Evolutionary conservation across 805 yeast species (phyloP).

Genomic region (Barnettozyma sucrosica): DNA sequence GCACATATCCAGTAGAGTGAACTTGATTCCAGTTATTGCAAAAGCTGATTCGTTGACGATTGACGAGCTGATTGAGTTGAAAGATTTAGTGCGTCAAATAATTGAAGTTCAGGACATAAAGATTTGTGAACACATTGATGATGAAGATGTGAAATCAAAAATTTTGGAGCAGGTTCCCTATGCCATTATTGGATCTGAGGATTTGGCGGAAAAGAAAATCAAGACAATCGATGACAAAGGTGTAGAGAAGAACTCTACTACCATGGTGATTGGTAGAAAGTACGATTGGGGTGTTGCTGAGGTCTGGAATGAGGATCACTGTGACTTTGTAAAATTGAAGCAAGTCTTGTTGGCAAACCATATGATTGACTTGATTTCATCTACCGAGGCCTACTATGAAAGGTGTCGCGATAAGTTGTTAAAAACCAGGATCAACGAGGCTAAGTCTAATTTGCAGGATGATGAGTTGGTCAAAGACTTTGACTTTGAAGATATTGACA

Average conservation of each 20-base stretch:
- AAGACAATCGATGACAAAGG: constrained; percentile 35
- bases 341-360: constrained; percentile 60
- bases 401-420: constrained; percentile 56
- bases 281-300: constrained; percentile 87
- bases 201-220: constrained; percentile 27
- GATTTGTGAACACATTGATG: constrained; percentile 47
- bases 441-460: constrained; percentile 16
- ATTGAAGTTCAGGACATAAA: constrained; percentile 51
- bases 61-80: constrained; percentile 49
- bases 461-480: constrained; percentile 11
- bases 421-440: constrained; percentile 36
- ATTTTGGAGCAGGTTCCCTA: constrained; percentile 52
- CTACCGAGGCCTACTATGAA: constrained; percentile 75
- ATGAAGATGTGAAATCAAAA: constrained; percentile 29
- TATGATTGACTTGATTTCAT: constrained; percentile 70
- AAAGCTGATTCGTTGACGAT: constrained; percentile 53
- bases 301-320: constrained; percentile 68
- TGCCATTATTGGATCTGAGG: constrained; percentile 64
- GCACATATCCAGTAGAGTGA: constrained; percentile 63
- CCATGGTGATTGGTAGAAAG: constrained; percentile 61
- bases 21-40: constrained; percentile 68
- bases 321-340: constrained; percentile 68
- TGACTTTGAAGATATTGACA: constrained; percentile 25
- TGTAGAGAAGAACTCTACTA: constrained; percentile 4
- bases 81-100: constrained; percentile 43